Evolutionary conservation across 169 alveolate genomes (phyloP), one percentile per base, ranked within the genome.

Genomic region (Cryptosporidium ryanae): DNA sequence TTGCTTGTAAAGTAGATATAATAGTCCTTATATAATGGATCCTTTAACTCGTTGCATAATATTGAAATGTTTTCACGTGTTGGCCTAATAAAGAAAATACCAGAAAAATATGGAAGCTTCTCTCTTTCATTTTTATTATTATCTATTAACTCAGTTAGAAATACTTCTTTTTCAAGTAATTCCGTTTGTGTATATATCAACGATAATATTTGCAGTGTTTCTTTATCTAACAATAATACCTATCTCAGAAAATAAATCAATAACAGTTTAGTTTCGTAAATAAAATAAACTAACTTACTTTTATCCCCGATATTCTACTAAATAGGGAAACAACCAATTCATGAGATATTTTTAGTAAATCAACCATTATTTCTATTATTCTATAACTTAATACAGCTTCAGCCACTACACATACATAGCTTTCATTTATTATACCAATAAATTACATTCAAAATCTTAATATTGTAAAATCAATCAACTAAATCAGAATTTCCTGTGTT

Each of bases 151-250:
- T 96, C 96, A 21, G 98, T 95, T 66, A 96, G 90, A 83, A 95
- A 95, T 8, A 97, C 98, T 61, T 96, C 98, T 67, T 93, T 96
- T 81, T 96, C 95, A 27, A 97, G 90, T 6, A 96, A 93, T 68
- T 95, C 91, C 15, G 98, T 91, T 82, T 97, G 96, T 3, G 97
- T 93, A 84, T 92, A 95, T 18, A 95, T 97, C 18, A 97, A 87
- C 18, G 99, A 96, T 50, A 97, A 94, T 12, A 94, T 94, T 32
- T 92, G 93, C 49, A 93, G 91, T 13, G 99, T 96, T 67, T 96
- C 98, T 52, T 91, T 91, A 82, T 97, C 99, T 61, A 96, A 82
- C 44, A 97, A 92, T 18, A 97, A 90, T 43, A 97, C 96, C 95
- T 97, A 94, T 64, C 91, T 44, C 1, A 63, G 0, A 23, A 32